Evolutionary conservation across 106 monocot species (phyloP).

Genomic region (Dactylorhiza incarnata): DNA sequence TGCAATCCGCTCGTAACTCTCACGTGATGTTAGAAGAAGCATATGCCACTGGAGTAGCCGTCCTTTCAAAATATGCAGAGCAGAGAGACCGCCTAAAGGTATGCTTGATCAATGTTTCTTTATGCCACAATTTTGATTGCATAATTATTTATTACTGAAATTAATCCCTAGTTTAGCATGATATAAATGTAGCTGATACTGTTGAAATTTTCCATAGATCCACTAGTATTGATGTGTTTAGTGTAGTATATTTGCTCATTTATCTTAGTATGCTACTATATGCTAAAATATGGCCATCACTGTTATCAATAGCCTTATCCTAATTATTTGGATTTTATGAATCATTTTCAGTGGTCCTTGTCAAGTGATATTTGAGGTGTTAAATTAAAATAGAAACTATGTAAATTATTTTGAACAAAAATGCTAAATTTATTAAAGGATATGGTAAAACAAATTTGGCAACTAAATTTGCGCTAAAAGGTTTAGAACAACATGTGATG

Average conservation of each 20-base stretch:
- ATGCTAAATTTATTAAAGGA: background rate
- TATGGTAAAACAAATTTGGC: constrained; percentile 1
- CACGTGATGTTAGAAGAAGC: constrained; percentile 88
- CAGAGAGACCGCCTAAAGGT: constrained; percentile 91
- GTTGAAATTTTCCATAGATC: background rate
- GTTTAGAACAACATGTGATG: background rate
- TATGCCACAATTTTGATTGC: constrained; percentile 2
- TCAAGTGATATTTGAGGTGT: no score
- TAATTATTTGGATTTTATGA: no score
- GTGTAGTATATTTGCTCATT: background rate
- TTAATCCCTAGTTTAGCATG: background rate
- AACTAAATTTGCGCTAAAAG: background rate
- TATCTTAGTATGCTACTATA: no score
- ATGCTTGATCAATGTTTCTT: constrained; percentile 1
- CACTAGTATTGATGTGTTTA: background rate
- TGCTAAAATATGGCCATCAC: no score
- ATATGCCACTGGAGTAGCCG: constrained; percentile 69
- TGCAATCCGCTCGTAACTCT: constrained; percentile 83
- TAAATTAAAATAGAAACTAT: no score
- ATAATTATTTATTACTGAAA: background rate
- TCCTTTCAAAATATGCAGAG: constrained; percentile 83
- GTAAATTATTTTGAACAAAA: no score
- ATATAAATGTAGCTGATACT: background rate
- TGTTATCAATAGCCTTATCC: no score
- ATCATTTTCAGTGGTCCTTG: no score